Conservation (phyloP, 257 asterid species). For the Nicotiana attenuata region DNA sequence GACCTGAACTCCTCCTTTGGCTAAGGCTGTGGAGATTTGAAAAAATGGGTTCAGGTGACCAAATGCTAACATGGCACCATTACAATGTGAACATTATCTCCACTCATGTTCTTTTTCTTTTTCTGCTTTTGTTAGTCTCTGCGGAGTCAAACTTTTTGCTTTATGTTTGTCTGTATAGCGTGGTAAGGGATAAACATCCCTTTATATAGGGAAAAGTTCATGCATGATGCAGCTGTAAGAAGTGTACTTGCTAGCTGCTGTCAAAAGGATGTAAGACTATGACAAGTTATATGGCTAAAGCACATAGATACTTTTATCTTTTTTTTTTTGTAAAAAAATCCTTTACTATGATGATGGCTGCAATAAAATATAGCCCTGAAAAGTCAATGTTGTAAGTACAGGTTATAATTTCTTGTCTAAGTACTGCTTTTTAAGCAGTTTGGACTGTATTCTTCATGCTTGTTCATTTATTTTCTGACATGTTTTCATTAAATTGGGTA, state of each 20-base stretch:
- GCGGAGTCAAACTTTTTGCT: not conserved
- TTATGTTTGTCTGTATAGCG: not conserved
- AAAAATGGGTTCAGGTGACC: slow-evolving; percentile 1
- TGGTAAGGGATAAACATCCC: not conserved
- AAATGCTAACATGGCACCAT: not conserved
- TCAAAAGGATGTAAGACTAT: not conserved
- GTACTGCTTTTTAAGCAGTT: not conserved
- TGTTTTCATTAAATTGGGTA: not conserved
- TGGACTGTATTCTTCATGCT: not conserved
- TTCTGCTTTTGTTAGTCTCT: not conserved
- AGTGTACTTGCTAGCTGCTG: not conserved
- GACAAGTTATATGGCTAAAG: not conserved
- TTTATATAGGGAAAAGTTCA: too few relatives aligned
- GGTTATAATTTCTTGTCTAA: not conserved
- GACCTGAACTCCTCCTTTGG: not conserved
- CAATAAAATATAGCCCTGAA: not conserved
- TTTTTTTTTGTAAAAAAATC: not conserved
- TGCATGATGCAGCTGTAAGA: not conserved
- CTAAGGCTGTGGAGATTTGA: not conserved
- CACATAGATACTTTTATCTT: not conserved
- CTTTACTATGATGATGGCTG: not conserved
- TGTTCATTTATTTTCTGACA: not conserved
- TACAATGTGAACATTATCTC: not conserved
- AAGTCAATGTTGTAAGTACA: not conserved
- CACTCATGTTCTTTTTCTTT: not conserved